Conservation (phyloP, 2,329 filamentous ascomycete species). For the Fusarium succisae region DNA sequence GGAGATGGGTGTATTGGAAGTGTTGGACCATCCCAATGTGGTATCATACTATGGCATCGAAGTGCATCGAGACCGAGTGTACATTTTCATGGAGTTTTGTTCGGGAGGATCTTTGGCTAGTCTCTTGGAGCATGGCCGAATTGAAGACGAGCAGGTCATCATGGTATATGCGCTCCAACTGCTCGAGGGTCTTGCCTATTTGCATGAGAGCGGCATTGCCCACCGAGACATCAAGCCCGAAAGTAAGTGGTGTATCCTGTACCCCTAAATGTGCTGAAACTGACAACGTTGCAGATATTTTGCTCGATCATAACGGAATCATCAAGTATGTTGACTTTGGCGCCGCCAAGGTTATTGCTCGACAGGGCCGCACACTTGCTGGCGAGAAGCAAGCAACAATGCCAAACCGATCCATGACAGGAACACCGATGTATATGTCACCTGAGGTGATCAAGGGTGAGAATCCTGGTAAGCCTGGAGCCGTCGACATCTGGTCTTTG, state of each 20-base stretch:
- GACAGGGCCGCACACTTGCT: constrained; percentile 87
- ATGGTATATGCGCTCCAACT: constrained; percentile 97
- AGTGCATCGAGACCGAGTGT: constrained; percentile 98
- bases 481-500: constrained; percentile 95
- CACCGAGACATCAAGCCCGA: constrained; percentile 99
- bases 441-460: constrained; percentile 97
- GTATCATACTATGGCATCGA: constrained; percentile 98
- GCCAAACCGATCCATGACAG: constrained; percentile 91
- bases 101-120: constrained; percentile 91
- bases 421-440: constrained; percentile 99
- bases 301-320: constrained; percentile 96
- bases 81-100: constrained; percentile 99
- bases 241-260: constrained; percentile 67
- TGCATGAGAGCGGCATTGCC: constrained; percentile 90
- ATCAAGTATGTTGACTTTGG: constrained; percentile 99
- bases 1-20: constrained; percentile 95
- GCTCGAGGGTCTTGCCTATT: constrained; percentile 90
- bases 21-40: constrained; percentile 96
- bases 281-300: constrained; percentile 71
- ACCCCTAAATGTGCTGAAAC: neutral
- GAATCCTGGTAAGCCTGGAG: constrained; percentile 79
- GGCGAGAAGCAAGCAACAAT: constrained; percentile 65
- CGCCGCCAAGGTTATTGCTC: constrained; percentile 94
- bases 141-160: constrained; percentile 97
- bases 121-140: constrained; percentile 91